phyloP scores from a whole-genome alignment of 345 rosid species.

The Lepidium africanum region DNA sequence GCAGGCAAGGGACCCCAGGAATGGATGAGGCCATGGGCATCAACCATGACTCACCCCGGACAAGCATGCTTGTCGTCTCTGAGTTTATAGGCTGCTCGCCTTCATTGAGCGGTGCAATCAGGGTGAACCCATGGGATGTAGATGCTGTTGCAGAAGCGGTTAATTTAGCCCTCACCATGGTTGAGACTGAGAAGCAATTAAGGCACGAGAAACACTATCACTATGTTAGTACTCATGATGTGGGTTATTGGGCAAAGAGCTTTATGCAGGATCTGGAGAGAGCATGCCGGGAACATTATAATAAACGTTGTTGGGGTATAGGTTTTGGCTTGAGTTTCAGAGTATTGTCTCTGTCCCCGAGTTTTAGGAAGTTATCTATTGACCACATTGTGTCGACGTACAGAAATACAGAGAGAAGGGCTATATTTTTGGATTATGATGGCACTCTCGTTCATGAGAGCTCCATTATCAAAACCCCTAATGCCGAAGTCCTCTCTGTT shows the following conservation, averaged over 20 bases:
- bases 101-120: slow-evolving; percentile 74
- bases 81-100: slow-evolving; percentile 86
- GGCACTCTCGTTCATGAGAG: slow-evolving; percentile 66
- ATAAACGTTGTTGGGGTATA: slow-evolving; percentile 72
- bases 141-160: slow-evolving; percentile 75
- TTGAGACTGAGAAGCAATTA: slow-evolving; percentile 54
- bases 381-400: slow-evolving; percentile 60
- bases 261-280: slow-evolving; percentile 66
- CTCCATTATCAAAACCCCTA: slow-evolving; percentile 51
- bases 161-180: slow-evolving; percentile 43
- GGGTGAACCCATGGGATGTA: slow-evolving; percentile 79
- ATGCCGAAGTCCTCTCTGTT: slow-evolving; percentile 47
- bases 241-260: slow-evolving; percentile 74
- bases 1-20: slow-evolving; percentile 64
- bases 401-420: slow-evolving; percentile 51
- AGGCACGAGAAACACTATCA: slow-evolving; percentile 78
- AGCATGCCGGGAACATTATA: slow-evolving; percentile 65
- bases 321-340: slow-evolving; percentile 70
- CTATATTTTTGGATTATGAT: slow-evolving; percentile 73
- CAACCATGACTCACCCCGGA: slow-evolving; percentile 36
- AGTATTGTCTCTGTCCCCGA: slow-evolving; percentile 63
- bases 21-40: slow-evolving; percentile 51
- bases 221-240: slow-evolving; percentile 65
- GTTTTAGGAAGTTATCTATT: slow-evolving; percentile 51
- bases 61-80: slow-evolving; percentile 79